These are phyloP conservation scores for Ophiostoma australiae DNA, from an alignment of 2,329 filamentous ascomycete species.

Conservation along the genomic window DNA sequence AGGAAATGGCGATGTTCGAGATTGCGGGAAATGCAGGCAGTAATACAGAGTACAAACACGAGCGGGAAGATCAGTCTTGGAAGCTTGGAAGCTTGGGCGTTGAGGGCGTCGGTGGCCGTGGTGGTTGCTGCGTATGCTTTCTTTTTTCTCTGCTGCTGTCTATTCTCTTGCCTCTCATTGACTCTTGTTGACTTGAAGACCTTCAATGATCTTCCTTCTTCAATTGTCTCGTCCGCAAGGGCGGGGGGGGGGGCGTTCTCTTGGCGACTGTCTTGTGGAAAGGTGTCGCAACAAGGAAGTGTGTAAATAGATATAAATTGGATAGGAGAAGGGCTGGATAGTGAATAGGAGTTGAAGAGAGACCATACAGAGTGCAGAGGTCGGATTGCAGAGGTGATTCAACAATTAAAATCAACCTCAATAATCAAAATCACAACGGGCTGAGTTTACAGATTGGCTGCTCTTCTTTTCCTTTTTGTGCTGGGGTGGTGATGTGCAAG, in stretches of 20 bases:
- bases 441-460: background rate
- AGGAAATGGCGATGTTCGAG: conserved; percentile 25
- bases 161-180: background rate
- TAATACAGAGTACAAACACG: background rate
- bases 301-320: background rate
- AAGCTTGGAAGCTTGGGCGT: background rate
- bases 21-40: conserved; percentile 16
- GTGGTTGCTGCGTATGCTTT: background rate
- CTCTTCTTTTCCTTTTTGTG: conserved; percentile 10
- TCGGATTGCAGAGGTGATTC: no score
- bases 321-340: background rate
- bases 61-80: conserved; percentile 11
- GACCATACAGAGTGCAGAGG: background rate
- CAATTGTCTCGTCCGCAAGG: conserved; percentile 21
- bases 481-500: conserved; percentile 9
- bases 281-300: conserved; percentile 3
- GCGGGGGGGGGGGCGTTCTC: conserved; percentile 21
- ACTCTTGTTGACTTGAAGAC: background rate
- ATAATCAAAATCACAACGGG: background rate
- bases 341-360: background rate
- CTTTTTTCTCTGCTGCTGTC: background rate
- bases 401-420: no score
- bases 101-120: background rate
- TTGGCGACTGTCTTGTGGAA: conserved; percentile 19
- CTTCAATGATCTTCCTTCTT: background rate